phyloP scores from a whole-genome alignment of 306 rosid species.

The Herpetospermum pedunculosum region DNA sequence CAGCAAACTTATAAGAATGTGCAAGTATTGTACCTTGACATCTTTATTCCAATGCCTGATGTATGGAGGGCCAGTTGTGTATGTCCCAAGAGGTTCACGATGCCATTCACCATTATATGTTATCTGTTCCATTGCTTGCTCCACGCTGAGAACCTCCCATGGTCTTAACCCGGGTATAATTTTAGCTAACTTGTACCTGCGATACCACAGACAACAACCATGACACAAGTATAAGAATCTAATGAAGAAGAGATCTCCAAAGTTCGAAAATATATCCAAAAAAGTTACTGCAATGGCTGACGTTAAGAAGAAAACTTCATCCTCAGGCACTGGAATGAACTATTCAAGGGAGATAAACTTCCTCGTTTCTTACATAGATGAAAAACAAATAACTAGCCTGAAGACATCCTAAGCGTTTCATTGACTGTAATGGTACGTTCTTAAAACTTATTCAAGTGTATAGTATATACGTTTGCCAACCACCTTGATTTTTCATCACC shows the following conservation, averaged over 20 bases:
- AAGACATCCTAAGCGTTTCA: neutral
- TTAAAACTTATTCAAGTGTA: neutral
- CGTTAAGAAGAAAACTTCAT: neutral
- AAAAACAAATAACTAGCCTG: neutral
- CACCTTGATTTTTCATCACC: neutral
- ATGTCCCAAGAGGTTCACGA: constrained; percentile 73
- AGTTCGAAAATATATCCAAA: neutral
- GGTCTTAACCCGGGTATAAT: constrained; percentile 84
- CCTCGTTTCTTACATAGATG: neutral
- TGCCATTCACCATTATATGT: constrained; percentile 71
- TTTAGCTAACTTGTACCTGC: constrained; percentile 43
- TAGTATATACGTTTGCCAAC: neutral
- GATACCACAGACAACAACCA: constrained; percentile 11
- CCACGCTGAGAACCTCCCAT: constrained; percentile 89
- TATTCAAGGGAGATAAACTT: neutral
- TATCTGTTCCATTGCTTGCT: constrained; percentile 87
- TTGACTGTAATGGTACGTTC: neutral
- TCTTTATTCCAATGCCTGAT: constrained; percentile 45
- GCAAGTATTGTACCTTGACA: constrained; percentile 36
- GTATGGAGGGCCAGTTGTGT: constrained; percentile 74
- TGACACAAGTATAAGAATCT: neutral
- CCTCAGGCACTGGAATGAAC: neutral
- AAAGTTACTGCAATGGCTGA: neutral
- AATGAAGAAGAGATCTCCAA: neutral
- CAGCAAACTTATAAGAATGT: neutral